phyloP scores from a whole-genome alignment of 331 rosid species.

The Dryas integrifolia region DNA sequence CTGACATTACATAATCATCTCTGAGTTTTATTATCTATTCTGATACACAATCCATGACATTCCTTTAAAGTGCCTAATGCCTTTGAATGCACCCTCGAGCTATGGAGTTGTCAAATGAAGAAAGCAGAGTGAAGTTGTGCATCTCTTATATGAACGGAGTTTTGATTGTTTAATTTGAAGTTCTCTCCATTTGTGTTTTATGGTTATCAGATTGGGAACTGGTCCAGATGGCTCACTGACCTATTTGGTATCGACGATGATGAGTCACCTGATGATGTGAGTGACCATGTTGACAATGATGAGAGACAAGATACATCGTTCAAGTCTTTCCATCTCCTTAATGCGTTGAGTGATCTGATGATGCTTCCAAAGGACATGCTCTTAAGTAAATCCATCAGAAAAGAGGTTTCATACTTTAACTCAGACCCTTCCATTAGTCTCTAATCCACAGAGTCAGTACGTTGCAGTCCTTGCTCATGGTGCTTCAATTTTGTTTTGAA shows the following conservation, averaged over 20 bases:
- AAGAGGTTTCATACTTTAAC: constrained; percentile 62
- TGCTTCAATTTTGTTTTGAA: constrained; percentile 36
- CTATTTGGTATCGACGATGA: constrained; percentile 79
- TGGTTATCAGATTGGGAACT: constrained; percentile 79
- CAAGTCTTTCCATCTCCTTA: constrained; percentile 82
- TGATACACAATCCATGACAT: neutral
- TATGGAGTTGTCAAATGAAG: constrained; percentile 2
- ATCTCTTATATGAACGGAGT: neutral
- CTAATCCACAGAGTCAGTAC: neutral
- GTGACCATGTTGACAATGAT: constrained; percentile 35
- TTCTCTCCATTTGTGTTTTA: constrained; percentile 24
- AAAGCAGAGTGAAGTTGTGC: constrained; percentile 13
- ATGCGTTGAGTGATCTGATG: constrained; percentile 91
- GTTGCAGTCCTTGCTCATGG: constrained; percentile 24
- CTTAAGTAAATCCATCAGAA: constrained; percentile 64
- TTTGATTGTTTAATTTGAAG: constrained; percentile 8
- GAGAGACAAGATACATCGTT: constrained; percentile 53
- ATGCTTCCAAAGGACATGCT: constrained; percentile 99
- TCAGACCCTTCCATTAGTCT: constrained; percentile 18
- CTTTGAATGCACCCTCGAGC: neutral
- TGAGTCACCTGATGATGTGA: constrained; percentile 47
- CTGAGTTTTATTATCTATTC: neutral
- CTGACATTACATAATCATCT: neutral
- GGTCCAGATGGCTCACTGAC: constrained; percentile 94
- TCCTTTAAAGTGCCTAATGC: neutral